Evolutionary conservation across 1,139 yeast genomes (phyloP), one percentile per base, ranked within the genome.

Genomic region (Nakaseomyces nivariensis): DNA sequence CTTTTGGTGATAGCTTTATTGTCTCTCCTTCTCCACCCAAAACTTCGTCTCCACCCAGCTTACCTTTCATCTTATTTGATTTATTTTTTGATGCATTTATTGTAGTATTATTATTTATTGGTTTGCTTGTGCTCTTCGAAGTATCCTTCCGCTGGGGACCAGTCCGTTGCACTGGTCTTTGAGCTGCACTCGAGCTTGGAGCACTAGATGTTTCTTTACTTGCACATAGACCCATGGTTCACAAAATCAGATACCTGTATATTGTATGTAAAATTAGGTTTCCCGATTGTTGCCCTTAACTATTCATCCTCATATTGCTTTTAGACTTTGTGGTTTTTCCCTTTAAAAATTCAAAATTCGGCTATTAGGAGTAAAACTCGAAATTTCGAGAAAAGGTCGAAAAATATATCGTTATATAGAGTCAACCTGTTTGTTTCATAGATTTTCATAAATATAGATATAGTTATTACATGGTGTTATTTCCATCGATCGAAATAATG

Each of bases 201-300:
- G 22, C 34, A 10, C 36, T 33, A 33, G 32, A 22, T 11, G 52
- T 52, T 32, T 52, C 42, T 48, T 58, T 61, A 50, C 64, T 61
- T 25, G 58, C 60, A 52, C 64, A 61, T 44, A 61, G 32, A 22
- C 64, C 64, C 64, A 61, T 61, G 22, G 22, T 17, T 17, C 22
- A 17, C 25, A 4, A 17, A 17, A 2, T 17, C 22, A 17, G 22
- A 17, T 17, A 17, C 22, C 22, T 17, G 22, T 17, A 17, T 17
- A 17, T 17, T 17, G 22, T 17, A 17, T 17, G 22, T 17, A 17
- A 17, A 17, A 17, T 17, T 17, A 17, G 22, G 22, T 17, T 17
- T 17, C 22, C 22, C 22, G 22, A 17, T 17, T 17, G 22, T 17
- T 17, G 22, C 1, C 22, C 22, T 3, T 17, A 17, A 17, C 22